phyloP scores from a whole-genome alignment of 2,329 filamentous ascomycete genomes.

The Elsinoe ampelina region DNA sequence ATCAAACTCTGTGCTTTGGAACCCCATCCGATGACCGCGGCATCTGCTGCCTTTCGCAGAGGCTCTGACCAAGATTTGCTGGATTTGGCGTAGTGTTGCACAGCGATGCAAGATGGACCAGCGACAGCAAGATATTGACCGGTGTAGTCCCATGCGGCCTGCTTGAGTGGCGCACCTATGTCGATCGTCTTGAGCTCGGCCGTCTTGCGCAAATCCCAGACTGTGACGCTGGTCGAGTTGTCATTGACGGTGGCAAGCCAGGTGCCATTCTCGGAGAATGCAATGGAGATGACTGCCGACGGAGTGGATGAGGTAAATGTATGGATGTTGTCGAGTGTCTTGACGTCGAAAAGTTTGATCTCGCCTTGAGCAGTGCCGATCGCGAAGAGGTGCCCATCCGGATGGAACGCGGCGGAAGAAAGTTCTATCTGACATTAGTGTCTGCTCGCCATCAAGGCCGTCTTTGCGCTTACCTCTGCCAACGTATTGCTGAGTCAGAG shows the following conservation, averaged over 20 bases:
- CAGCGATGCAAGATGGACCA: slow-evolving; percentile 69
- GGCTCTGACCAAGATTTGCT: slow-evolving; percentile 85
- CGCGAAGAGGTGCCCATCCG: slow-evolving; percentile 89
- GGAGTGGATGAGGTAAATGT: slow-evolving; percentile 49
- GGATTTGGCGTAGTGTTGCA: slow-evolving; percentile 82
- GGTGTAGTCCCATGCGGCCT: slow-evolving; percentile 84
- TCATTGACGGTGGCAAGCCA: slow-evolving; percentile 82
- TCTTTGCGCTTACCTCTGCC: slow-evolving; percentile 57
- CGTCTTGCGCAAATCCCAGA: slow-evolving; percentile 88
- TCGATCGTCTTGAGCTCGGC: slow-evolving; percentile 77
- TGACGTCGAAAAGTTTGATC: slow-evolving; percentile 83
- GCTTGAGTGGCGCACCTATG: slow-evolving; percentile 66
- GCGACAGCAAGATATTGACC: slow-evolving; percentile 83
- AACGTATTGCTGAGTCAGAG: slow-evolving; percentile 69
- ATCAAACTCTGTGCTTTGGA: slow-evolving; percentile 63
- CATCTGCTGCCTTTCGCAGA: slow-evolving; percentile 63
- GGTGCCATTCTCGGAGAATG: slow-evolving; percentile 93
- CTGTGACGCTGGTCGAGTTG: slow-evolving; percentile 66
- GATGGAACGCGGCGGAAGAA: slow-evolving; percentile 77
- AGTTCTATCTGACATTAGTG: slow-evolving; percentile 47
- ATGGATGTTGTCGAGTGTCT: slow-evolving; percentile 65
- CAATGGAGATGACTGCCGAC: slow-evolving; percentile 59
- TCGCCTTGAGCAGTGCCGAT: slow-evolving; percentile 70
- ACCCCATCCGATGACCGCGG: slow-evolving; percentile 70
- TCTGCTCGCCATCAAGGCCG: slow-evolving; percentile 10